Conservation (phyloP, 495 filamentous ascomycete genomes). For the Podospora fimiseda region DNA sequence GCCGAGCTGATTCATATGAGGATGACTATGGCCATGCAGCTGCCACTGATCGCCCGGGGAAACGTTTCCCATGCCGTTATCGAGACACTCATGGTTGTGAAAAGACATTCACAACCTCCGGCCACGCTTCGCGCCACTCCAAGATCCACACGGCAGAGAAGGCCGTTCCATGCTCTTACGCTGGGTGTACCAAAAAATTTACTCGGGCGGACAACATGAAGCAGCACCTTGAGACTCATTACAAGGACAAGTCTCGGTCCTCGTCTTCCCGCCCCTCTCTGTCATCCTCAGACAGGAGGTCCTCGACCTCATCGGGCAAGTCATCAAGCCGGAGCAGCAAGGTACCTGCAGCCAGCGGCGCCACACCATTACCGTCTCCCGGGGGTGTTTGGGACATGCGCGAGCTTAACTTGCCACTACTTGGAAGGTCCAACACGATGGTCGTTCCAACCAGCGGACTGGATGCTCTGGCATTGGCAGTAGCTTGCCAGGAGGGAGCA, state of each 20-base stretch:
- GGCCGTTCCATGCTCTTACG: constrained; percentile 74
- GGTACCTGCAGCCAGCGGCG: constrained; percentile 8
- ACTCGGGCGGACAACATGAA: constrained; percentile 98
- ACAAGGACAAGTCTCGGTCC: constrained; percentile 44
- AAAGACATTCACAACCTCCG: constrained; percentile 90
- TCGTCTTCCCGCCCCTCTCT: constrained; percentile 22
- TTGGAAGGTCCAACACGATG: constrained; percentile 27
- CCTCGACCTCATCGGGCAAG: constrained; percentile 28
- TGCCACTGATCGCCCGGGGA: constrained; percentile 38
- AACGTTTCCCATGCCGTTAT: constrained; percentile 61
- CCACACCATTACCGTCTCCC: constrained; percentile 24
- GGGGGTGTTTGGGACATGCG: constrained; percentile 39
- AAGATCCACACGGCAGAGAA: constrained; percentile 97
- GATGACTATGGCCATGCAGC: constrained; percentile 31
- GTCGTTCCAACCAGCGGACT: constrained; percentile 33
- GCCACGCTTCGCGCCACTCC: constrained; percentile 91
- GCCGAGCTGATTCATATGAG: constrained; percentile 26
- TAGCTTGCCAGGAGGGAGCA: constrained; percentile 32
- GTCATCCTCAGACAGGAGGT: constrained; percentile 24
- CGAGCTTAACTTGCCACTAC: constrained; percentile 32
- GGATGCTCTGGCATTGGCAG: constrained; percentile 36
- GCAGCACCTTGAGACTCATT: constrained; percentile 89
- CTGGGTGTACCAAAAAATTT: constrained; percentile 80
- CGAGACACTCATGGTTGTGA: constrained; percentile 61
- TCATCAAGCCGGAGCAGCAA: constrained; percentile 24